Evolutionary conservation across 257 asterid genomes (phyloP), one percentile per base, ranked within the genome.

Genomic region (Plectranthus barbatus): DNA sequence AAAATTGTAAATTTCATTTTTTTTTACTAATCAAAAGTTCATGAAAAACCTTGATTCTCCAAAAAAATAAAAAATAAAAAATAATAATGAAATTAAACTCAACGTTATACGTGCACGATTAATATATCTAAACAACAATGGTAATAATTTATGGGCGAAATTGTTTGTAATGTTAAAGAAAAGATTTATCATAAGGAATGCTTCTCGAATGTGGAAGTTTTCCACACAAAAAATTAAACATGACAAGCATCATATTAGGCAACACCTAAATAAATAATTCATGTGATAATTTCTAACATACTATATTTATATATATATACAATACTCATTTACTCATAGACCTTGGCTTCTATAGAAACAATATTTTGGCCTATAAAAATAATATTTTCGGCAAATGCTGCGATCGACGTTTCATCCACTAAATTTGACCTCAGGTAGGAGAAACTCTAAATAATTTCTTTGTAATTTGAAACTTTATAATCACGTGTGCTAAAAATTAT

Each of bases 371-470:
- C 7, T 6, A 4, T 13, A 42, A 42, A 41, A 34, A 56, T 17
- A 37, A 24, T 37, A 17, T n/a, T 18, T n/a, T 67, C 24, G 63
- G 7, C 49, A 12, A 11, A 55, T 56, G 9, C 31, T 19, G 7
- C 48, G 20, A 7, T 12, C 34, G 13, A 39, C 64, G n/a, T 52
- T 64, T 47, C 56, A 59, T 64, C 76, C 75, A 68, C 77, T 52
- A 40, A 68, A 68, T 58, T 68, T 68, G 72, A 68, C 81, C 52
- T 60, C 39, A 61, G 56, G 33, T 14, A 20, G 9, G 14, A 40
- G 39, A 13, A 58, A 40, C 20, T 37, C 18, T 18, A 57, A 39
- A 47, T 58, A 13, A 39, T 17, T 12, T 19, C 12, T 20, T 2
- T 39, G 11, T 40, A 7, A 58, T 58, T 13, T 19, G 40, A 9